Conservation (phyloP, 441 rosid species). For the Eruca vesicaria region DNA sequence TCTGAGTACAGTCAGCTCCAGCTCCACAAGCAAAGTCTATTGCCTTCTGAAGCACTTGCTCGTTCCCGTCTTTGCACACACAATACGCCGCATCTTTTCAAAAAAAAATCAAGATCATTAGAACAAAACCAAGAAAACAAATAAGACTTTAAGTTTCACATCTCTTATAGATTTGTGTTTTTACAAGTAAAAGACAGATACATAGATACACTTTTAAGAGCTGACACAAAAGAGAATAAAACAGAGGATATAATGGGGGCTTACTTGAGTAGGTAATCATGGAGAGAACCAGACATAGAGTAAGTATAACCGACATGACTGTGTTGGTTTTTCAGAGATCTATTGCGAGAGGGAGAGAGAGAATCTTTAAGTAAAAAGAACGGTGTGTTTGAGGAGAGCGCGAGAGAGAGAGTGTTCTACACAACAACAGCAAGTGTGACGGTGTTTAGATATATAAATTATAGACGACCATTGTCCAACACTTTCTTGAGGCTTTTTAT, state of each 20-base stretch:
- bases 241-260: neutral
- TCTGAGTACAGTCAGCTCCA: conserved; percentile 85
- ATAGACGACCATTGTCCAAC: conserved; percentile 13
- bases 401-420: conserved; percentile 20
- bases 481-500: neutral
- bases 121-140: neutral
- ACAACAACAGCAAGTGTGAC: conserved; percentile 23
- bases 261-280: conserved; percentile 34
- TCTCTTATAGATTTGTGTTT: neutral
- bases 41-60: conserved; percentile 55
- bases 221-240: neutral
- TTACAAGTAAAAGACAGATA: neutral
- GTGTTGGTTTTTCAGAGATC: neutral
- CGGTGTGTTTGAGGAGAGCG: conserved; percentile 9
- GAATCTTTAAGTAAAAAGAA: neutral
- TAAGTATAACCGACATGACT: conserved; percentile 30
- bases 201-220: neutral
- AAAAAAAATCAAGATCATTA: conserved; percentile 16
- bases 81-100: conserved; percentile 70
- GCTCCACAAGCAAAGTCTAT: conserved; percentile 92
- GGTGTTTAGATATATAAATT: neutral
- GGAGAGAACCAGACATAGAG: conserved; percentile 29
- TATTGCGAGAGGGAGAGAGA: neutral
- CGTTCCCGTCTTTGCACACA: conserved; percentile 76
- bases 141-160: neutral